Percentiles rank a stretch among this genome's conserved stretches.
Conservation (phyloP, 345 rosid genomes). For the Camelina laxa region DNA sequence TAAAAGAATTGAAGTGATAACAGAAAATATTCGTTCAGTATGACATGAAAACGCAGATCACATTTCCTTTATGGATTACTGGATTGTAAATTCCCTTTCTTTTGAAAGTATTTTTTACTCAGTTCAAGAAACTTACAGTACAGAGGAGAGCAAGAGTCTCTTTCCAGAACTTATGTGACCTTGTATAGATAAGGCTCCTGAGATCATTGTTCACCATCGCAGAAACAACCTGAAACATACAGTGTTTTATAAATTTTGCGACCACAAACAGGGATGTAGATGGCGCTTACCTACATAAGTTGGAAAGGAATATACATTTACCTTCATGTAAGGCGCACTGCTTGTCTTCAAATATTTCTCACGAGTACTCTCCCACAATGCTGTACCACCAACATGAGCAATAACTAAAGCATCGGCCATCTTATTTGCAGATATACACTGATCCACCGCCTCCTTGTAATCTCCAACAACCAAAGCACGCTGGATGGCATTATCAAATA, state of each 20-base stretch:
- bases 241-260: constrained; percentile 9
- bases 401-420: constrained; percentile 97
- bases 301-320: constrained; percentile 32
- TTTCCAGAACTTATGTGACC: constrained; percentile 93
- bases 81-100: neutral
- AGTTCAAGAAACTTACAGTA: constrained; percentile 61
- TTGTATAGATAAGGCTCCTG: constrained; percentile 67
- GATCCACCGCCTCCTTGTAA: constrained; percentile 90
- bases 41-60: constrained; percentile 10
- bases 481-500: constrained; percentile 85
- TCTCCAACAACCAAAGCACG: constrained; percentile 94
- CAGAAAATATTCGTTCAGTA: constrained; percentile 1
- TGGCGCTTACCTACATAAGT: constrained; percentile 12
- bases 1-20: constrained; percentile 10
- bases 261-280: constrained; percentile 31
- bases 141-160: constrained; percentile 96
- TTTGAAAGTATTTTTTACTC: constrained; percentile 9
- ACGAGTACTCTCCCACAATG: constrained; percentile 91
- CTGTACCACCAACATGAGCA: constrained; percentile 93
- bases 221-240: constrained; percentile 71
- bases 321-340: constrained; percentile 84
- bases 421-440: constrained; percentile 81
- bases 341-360: constrained; percentile 79
- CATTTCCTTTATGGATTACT: constrained; percentile 14
- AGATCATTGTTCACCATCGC: constrained; percentile 98